Conservation (phyloP, 2,329 filamentous ascomycete species). For the Pezicula carpinea region DNA sequence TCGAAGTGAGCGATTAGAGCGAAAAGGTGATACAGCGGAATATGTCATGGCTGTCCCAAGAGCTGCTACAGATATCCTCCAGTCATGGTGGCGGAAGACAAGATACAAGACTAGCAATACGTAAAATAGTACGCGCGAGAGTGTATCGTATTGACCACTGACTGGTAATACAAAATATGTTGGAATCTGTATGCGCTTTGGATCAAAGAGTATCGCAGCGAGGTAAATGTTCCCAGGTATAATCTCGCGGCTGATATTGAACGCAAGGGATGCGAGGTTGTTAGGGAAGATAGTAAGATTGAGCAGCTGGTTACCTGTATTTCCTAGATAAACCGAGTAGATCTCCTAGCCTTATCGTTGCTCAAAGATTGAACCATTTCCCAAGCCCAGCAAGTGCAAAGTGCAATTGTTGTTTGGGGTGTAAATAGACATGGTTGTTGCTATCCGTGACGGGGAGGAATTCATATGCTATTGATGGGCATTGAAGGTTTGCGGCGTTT, state of each 20-base stretch:
- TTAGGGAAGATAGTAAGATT: neutral
- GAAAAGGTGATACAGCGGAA: slow-evolving; percentile 5
- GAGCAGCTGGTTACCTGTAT: neutral
- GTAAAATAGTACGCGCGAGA: slow-evolving; percentile 6
- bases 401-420: no score
- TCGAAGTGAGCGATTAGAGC: neutral
- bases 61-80: slow-evolving; percentile 8
- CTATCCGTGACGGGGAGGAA: no score
- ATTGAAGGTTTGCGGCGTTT: no score
- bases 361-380: no score
- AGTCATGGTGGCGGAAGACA: slow-evolving; percentile 6
- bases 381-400: no score
- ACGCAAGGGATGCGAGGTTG: neutral
- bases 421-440: no score
- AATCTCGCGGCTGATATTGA: neutral
- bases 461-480: no score
- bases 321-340: neutral
- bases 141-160: slow-evolving; percentile 9
- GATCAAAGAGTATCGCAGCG: neutral
- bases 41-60: slow-evolving; percentile 8
- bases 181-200: neutral
- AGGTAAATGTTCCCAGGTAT: neutral
- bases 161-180: slow-evolving; percentile 4
- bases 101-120: slow-evolving; percentile 7
- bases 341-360: no score